Base-by-base conservation (phyloP, 192 early-diverging fungal genomes). In the Podila horticola region DNA sequence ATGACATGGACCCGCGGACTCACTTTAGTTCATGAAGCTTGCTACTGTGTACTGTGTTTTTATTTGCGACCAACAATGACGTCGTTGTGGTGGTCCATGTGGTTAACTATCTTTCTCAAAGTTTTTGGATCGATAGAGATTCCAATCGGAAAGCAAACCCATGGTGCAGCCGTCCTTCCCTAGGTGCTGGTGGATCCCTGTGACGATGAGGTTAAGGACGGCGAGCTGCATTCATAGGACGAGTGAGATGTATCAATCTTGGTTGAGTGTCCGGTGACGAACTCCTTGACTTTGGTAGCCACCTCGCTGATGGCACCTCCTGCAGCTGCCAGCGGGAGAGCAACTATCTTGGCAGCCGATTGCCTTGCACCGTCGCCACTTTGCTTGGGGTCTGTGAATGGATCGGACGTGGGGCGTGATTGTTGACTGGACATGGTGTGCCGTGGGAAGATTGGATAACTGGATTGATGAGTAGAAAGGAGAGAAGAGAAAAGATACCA, bases 291-390 rank as follows among this genome's bases (percentile, higher is more conserved):
- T 66, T 81, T 81, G 62, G 62, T 64, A 19, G 71, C 29, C 24
- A 64, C 67, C 58, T 81, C 77, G 3, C 66, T 33, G n/a, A 81
- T 22, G 28, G 61, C 77, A 19, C 77, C 77, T 26, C 70, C 77
- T 20, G 58, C 71, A 13, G 22, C 59, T 4, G 59, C 59, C 26
- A 61, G 20, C 5, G 59, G 59, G 17, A 61, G 29, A 26, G 59
- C 59, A 61, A 34, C 24, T 7, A 15, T 20, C 59, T 61, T 61
- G 22, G 59, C 59, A 11, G 29, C 59, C 22, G 26, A 31, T 15
- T 61, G 59, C 20, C 59, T 61, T 61, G 59, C 59, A 30, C 59
- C 11, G 28, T 30, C 29, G 1, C 17, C 30, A 4, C 30, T 19
- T 20, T 28, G 30, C 26, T 61, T 34, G 26, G 59, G 59, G 15